phyloP scores from a whole-genome alignment of 306 rosid species.

The Canavalia ensiformis region DNA sequence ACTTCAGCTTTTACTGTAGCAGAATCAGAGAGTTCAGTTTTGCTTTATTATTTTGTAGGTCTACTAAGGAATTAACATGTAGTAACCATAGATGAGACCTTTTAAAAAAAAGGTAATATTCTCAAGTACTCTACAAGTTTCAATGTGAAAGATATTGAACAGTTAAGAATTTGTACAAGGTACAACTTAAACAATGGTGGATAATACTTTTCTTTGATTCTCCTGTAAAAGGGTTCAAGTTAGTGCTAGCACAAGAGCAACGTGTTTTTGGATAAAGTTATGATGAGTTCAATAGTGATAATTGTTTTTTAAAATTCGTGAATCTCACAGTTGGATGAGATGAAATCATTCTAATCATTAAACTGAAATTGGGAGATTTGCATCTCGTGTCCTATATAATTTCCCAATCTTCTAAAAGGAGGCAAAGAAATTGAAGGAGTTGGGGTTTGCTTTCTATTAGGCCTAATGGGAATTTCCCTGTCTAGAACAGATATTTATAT shows the following conservation, averaged over 20 bases:
- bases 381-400: too few species aligned
- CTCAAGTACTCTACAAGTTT: not conserved
- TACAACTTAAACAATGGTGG: not conserved
- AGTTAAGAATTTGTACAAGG: not conserved
- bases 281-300: not conserved
- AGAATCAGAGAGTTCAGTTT: conserved; percentile 28
- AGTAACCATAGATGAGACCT: not conserved
- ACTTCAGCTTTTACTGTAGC: not conserved
- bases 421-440: not conserved
- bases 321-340: not conserved
- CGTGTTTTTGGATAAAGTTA: not conserved
- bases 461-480: not conserved
- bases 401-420: not conserved
- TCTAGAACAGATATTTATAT: not conserved
- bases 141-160: not conserved
- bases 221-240: not conserved
- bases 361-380: too few species aligned
- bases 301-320: not conserved
- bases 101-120: not conserved
- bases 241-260: not conserved
- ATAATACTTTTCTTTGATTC: not conserved
- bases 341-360: not conserved
- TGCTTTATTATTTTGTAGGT: not conserved
- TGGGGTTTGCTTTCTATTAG: not conserved
- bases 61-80: not conserved